Evolutionary conservation across 2,329 filamentous ascomycete genomes (phyloP), one percentile per base, ranked within the genome.

Genomic region (Sarocladiaceae sp.): DNA sequence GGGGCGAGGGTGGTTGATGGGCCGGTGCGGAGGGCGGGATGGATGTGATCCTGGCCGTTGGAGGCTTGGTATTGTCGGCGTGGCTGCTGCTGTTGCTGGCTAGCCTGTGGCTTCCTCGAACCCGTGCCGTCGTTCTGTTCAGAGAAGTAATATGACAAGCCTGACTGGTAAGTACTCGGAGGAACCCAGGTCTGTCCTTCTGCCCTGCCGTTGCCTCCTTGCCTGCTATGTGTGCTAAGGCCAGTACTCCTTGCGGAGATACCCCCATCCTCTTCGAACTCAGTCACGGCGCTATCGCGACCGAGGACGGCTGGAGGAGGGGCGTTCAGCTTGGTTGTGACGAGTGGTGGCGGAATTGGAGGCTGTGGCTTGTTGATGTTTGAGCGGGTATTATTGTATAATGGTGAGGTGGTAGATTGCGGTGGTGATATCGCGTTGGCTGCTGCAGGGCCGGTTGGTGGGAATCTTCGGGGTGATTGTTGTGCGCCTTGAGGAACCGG

Each of bases 121-220:
- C 78, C 69, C 78, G 78, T 81, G 59, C 81, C 80, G 1, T 77
- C 75, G 56, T 70, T 69, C 60, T 70, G 74, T 59, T 82, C 77
- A 29, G 77, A 72, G 44, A 79, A 70, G 56, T 79, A 81, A 40
- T 72, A 71, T 1, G 73, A 71, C 2, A 71, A 69, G 1, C 73
- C 72, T 2, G 75, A 74, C 36, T 68, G 65, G 1, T 76, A 72
- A 18, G 71, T 73, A 2, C 72, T 70, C 0, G 77, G 76, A 5
- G 75, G 76, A 12, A 74, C 67, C 78, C 78, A 81, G 42, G 79
- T 71, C 52, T 74, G 71, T n/a, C 56, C 71, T n/a, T 39, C 36
- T 59, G 48, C 69, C 25, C 3, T 13, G 17, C 13, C 28, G 31
- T 36, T 37, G 36, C 36, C 18, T 13, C 12, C 36, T 28, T 33